Evolutionary conservation across 176 grass and related monocot species (phyloP).

Genomic region (Paspalum vaginatum): DNA sequence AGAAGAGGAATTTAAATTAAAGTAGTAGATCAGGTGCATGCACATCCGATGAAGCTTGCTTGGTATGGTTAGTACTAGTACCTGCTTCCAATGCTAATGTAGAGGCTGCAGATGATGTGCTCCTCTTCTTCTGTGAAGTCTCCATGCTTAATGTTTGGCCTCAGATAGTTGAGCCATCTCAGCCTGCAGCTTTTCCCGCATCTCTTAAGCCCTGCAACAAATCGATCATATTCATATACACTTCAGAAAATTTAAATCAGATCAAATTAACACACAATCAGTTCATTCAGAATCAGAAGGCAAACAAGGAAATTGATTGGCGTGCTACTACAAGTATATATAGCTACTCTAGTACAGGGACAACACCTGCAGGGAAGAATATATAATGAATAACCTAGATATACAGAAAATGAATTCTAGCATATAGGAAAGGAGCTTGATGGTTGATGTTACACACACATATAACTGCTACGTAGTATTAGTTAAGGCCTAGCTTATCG

Average conservation of each 20-base stretch:
- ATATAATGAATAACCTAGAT: background rate
- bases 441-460: background rate
- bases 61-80: slow-evolving; percentile 15
- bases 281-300: background rate
- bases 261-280: slow-evolving; percentile 4
- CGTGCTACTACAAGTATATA: background rate
- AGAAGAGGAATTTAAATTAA: background rate
- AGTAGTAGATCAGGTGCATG: background rate
- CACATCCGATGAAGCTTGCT: background rate
- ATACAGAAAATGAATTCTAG: background rate
- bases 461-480: background rate
- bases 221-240: slow-evolving; percentile 7
- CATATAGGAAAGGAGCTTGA: background rate
- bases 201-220: slow-evolving; percentile 73
- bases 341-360: slow-evolving; percentile 1
- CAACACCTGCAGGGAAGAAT: background rate
- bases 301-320: slow-evolving; percentile 10
- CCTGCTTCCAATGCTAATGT: slow-evolving; percentile 98
- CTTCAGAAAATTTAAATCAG: background rate
- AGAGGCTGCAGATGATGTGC: slow-evolving; percentile 90
- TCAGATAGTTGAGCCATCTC: slow-evolving; percentile 97
- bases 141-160: slow-evolving; percentile 95
- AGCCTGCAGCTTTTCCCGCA: slow-evolving; percentile 95
- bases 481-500: background rate
- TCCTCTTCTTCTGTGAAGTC: slow-evolving; percentile 93